Conservation (phyloP, 176 grass and related monocot genomes). For the Aegilops speltoides region DNA sequence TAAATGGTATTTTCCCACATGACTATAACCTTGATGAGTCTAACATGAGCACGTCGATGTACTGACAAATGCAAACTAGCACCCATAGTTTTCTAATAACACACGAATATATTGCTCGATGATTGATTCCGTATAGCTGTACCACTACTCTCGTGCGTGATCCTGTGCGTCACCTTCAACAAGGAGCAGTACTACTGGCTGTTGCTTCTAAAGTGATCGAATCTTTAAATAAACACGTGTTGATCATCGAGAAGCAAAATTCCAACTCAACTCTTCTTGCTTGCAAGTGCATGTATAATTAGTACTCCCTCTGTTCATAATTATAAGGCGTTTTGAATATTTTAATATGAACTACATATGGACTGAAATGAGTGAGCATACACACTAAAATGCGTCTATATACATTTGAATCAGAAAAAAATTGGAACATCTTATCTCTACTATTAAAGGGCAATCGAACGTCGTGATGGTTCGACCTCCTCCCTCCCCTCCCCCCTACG, state of each 20-base stretch:
- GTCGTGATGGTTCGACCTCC: too few relatives aligned
- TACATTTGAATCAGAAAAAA: too few relatives aligned
- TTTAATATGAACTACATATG: too few relatives aligned
- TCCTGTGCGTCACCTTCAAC: not conserved
- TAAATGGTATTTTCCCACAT: not conserved
- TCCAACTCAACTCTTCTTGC: constrained; percentile 29
- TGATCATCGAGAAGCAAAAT: constrained; percentile 21
- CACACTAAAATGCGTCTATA: too few relatives aligned
- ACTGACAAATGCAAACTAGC: not conserved
- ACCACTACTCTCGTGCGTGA: not conserved
- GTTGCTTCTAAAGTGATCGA: not conserved
- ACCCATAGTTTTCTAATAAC: not conserved
- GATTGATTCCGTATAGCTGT: constrained; percentile 4
- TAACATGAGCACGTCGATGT: constrained; percentile 1
- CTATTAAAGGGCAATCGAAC: too few relatives aligned
- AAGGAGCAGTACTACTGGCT: not conserved
- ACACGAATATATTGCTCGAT: not conserved
- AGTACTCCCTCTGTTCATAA: too few relatives aligned
- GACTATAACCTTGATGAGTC: not conserved
- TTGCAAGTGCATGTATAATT: not conserved
- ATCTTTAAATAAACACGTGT: constrained; percentile 18
- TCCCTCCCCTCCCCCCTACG: too few relatives aligned
- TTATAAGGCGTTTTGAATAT: too few relatives aligned
- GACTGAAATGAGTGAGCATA: too few relatives aligned
- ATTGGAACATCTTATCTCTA: too few relatives aligned